Evolutionary conservation across 2,329 filamentous ascomycete species (phyloP).

Genomic region (Ophiostoma fasciatum): DNA sequence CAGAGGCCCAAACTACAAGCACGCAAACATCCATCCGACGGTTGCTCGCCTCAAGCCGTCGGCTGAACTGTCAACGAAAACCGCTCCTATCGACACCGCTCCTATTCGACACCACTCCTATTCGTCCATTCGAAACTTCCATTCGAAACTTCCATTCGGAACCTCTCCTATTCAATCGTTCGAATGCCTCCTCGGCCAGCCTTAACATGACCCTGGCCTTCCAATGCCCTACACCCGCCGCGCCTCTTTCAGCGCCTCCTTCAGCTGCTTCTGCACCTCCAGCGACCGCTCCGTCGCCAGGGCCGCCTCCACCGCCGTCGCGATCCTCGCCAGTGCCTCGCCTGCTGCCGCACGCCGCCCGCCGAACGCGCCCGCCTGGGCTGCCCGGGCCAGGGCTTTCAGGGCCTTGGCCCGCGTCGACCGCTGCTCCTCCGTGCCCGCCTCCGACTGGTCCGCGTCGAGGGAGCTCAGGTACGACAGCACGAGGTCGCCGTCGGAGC

Average conservation of each 20-base stretch:
- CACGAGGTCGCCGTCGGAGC: conserved; percentile 17
- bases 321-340: conserved; percentile 22
- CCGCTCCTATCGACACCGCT: too few relatives aligned
- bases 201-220: too few relatives aligned
- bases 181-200: too few relatives aligned
- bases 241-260: conserved; percentile 9
- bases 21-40: too few relatives aligned
- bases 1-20: too few relatives aligned
- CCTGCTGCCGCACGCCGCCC: conserved; percentile 6
- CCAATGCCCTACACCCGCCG: not conserved
- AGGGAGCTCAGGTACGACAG: conserved; percentile 31
- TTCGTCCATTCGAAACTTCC: too few relatives aligned
- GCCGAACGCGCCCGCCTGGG: conserved; percentile 29
- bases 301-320: conserved; percentile 31
- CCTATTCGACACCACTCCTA: too few relatives aligned
- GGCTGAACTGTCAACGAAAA: too few relatives aligned
- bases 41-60: too few relatives aligned
- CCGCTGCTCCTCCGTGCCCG: conserved; percentile 37
- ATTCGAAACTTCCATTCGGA: too few relatives aligned
- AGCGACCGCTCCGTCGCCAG: conserved; percentile 17
- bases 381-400: conserved; percentile 25
- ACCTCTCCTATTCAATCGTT: too few relatives aligned
- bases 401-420: conserved; percentile 31
- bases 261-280: conserved; percentile 19
- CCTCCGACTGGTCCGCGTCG: conserved; percentile 29